phyloP scores from a whole-genome alignment of 2,329 filamentous ascomycete genomes.

The Aaosphaeria arxii region DNA sequence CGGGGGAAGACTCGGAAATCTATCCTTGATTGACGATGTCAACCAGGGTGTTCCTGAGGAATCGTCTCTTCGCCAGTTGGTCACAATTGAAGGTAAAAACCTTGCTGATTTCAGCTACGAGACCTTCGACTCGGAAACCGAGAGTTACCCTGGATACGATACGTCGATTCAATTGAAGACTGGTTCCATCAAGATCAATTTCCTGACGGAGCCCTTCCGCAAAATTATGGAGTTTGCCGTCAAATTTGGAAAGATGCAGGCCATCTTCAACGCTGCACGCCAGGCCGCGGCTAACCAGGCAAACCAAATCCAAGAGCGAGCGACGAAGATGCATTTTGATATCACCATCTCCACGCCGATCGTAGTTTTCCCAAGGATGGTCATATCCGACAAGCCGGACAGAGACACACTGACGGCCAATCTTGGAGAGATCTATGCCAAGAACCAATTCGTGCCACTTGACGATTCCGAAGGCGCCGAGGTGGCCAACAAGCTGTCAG shows the following conservation, averaged over 20 bases:
- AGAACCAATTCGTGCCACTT: slow-evolving; percentile 85
- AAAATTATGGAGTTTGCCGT: slow-evolving; percentile 98
- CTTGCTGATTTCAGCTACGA: slow-evolving; percentile 97
- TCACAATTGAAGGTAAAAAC: slow-evolving; percentile 93
- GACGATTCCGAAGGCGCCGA: slow-evolving; percentile 72
- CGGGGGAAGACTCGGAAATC: slow-evolving; percentile 79
- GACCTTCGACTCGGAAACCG: slow-evolving; percentile 77
- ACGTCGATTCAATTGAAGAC: slow-evolving; percentile 86
- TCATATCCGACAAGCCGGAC: slow-evolving; percentile 65
- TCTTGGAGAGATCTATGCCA: slow-evolving; percentile 93
- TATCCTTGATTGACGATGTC: slow-evolving; percentile 88
- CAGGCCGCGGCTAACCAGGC: slow-evolving; percentile 93
- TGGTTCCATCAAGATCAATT: slow-evolving; percentile 95
- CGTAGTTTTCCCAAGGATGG: slow-evolving; percentile 82
- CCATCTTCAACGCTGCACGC: slow-evolving; percentile 93
- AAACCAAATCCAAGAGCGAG: slow-evolving; percentile 86
- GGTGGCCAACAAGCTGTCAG: slow-evolving; percentile 83
- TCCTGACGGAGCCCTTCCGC: slow-evolving; percentile 92
- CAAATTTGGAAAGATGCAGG: slow-evolving; percentile 99
- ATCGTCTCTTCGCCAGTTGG: slow-evolving; percentile 78
- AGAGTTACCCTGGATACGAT: slow-evolving; percentile 89
- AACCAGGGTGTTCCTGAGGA: slow-evolving; percentile 82
- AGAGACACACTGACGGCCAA: slow-evolving; percentile 89
- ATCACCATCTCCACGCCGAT: slow-evolving; percentile 93
- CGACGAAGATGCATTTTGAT: slow-evolving; percentile 89